Base-by-base conservation (phyloP, 2,329 filamentous ascomycete genomes). In the Monosporascus sp. region DNA sequence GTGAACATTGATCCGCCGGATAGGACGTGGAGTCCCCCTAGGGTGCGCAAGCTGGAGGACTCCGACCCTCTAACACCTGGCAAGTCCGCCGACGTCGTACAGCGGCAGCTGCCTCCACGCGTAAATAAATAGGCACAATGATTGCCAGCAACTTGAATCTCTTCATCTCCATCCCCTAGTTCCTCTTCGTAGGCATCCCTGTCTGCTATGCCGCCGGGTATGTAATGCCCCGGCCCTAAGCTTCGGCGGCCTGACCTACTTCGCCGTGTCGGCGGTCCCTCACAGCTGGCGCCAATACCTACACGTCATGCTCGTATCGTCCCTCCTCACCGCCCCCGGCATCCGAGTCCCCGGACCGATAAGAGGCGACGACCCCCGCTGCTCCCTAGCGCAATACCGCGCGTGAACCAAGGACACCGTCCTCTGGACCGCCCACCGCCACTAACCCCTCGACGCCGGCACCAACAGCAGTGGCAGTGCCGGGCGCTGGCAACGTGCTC, bases 401-500 rank as follows among this genome's bases (percentile, higher is more conserved):
- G 82, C 79, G 1, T 74, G 76, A 5, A 70, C 74, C 6, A 78
- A 73, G 42, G 85, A 84, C 61, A 69, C 77, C 2, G 63, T 73
- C 49, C 69, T 84, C 42, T 83, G 79, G 76, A 62, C 25, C 6
- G 2, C 8, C 25, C 7, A 27, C 25, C 2, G 7, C 7, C 25
- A 27, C 7, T 7, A 27, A 27, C 25, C 25, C 24, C 24, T 25
- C 24, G 24, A 70, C 14, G 67, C 70, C 15, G 54, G 65, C 20
- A 52, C 68, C 2, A 51, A 22, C 18, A 17, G 42, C 18, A 42
- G 39, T 42, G n/a, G 6, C 54, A 4, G 59, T 65, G 2, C 79
- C 80, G 0, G 82, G 82, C 7, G 80, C 82, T 0, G 82, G 79
- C 20, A 81, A 85, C 57, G 61, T 84, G 22, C 76, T 84, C 54